Percentiles rank a stretch among this genome's conserved stretches.
phyloP scores from a whole-genome alignment of 352 stramenopile genomes.

The Pythium pyrilobum region DNA sequence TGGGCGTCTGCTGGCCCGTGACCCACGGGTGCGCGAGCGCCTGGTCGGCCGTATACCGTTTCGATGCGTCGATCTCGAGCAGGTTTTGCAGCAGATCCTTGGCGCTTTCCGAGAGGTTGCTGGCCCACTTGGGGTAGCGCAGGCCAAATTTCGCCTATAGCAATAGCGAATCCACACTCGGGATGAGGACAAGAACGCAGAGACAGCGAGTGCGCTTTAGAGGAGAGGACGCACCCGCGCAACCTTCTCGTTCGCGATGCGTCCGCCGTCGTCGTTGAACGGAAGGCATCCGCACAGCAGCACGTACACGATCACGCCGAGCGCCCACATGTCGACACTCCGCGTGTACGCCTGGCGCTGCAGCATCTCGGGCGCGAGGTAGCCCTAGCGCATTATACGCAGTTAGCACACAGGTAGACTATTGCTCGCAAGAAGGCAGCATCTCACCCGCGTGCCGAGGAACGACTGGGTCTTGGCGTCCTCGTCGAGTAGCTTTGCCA shows the following conservation, averaged over 20 bases:
- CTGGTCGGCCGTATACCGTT: slow-evolving; percentile 81
- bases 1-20: slow-evolving; percentile 75
- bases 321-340: slow-evolving; percentile 96
- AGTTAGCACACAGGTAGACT: not conserved
- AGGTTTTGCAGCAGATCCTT: slow-evolving; percentile 84
- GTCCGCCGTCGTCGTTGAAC: slow-evolving; percentile 96
- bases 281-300: slow-evolving; percentile 96
- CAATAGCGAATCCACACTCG: too few species aligned
- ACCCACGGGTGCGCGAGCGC: slow-evolving; percentile 82
- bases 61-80: slow-evolving; percentile 72
- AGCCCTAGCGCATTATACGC: slow-evolving; percentile 64
- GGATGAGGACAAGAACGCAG: not conserved
- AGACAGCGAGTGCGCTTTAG: too few species aligned
- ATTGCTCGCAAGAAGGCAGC: not conserved
- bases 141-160: slow-evolving; percentile 90
- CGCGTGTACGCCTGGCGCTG: slow-evolving; percentile 96
- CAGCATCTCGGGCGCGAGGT: slow-evolving; percentile 98
- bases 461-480: slow-evolving; percentile 82
- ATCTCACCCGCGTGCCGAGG: slow-evolving; percentile 56
- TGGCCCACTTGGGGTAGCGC: slow-evolving; percentile 93
- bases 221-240: slow-evolving; percentile 35
- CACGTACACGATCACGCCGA: slow-evolving; percentile 98
- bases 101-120: slow-evolving; percentile 71
- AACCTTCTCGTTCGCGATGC: slow-evolving; percentile 72
- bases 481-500: slow-evolving; percentile 91